Percentiles rank a stretch among this genome's conserved stretches.
phyloP scores from a whole-genome alignment of 2,329 filamentous ascomycete species.

The Berkeleyomyces rouxiae region DNA sequence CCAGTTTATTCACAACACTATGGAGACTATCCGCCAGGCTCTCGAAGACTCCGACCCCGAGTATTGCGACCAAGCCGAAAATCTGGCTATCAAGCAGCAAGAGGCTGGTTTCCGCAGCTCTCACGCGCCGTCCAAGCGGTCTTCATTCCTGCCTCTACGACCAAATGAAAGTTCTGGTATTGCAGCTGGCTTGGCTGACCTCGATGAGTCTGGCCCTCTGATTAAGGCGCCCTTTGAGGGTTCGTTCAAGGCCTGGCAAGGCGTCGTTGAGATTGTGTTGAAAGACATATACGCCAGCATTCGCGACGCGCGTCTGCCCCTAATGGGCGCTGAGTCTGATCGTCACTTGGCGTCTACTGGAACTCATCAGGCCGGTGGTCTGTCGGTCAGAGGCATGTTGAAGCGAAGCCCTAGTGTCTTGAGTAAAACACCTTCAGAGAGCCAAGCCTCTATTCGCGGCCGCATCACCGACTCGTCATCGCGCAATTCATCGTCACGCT shows the following conservation, averaged over 20 bases:
- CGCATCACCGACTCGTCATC: slow-evolving; percentile 42
- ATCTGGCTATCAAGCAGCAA: slow-evolving; percentile 15
- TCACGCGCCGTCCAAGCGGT: slow-evolving; percentile 23
- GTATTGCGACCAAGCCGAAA: slow-evolving; percentile 32
- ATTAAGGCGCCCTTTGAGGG: slow-evolving; percentile 65
- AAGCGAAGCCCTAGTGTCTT: slow-evolving; percentile 79
- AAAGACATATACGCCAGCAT: slow-evolving; percentile 89
- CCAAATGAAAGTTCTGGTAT: slow-evolving; percentile 22
- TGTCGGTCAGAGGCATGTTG: slow-evolving; percentile 62
- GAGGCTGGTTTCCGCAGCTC: slow-evolving; percentile 9
- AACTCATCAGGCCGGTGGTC: slow-evolving; percentile 27
- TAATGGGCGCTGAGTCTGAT: slow-evolving; percentile 53
- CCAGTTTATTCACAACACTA: slow-evolving; percentile 92
- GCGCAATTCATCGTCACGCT: slow-evolving; percentile 44
- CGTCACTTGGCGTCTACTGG: slow-evolving; percentile 20
- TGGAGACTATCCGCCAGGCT: slow-evolving; percentile 70
- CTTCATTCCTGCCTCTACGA: slow-evolving; percentile 35
- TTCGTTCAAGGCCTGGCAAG: slow-evolving; percentile 64
- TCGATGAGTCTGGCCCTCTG: slow-evolving; percentile 53
- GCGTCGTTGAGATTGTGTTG: slow-evolving; percentile 74
- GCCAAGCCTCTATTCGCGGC: slow-evolving; percentile 51
- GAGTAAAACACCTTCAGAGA: slow-evolving; percentile 84
- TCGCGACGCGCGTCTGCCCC: slow-evolving; percentile 65
- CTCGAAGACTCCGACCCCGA: slow-evolving; percentile 55
- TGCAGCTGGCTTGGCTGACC: slow-evolving; percentile 3